Evolutionary conservation across 208 protist species (phyloP).

Genomic region (Leishmania braziliensis): DNA sequence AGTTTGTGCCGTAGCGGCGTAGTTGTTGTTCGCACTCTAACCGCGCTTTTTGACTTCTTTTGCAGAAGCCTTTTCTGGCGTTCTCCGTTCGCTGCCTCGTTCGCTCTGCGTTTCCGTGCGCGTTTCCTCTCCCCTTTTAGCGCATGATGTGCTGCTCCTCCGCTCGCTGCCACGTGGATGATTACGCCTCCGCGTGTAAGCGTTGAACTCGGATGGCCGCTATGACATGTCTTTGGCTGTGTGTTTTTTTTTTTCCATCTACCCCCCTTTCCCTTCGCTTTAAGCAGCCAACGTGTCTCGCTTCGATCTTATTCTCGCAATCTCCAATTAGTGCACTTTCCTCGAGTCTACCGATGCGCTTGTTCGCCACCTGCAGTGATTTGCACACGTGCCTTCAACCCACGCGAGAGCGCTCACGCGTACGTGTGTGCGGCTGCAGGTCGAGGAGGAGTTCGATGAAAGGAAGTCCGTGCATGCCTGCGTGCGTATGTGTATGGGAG

Average conservation of each 20-base stretch:
- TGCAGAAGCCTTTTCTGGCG: no score
- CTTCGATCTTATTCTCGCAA: background rate
- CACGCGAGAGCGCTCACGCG: background rate
- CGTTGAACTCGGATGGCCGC: background rate
- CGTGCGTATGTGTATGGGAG: background rate
- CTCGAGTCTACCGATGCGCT: background rate
- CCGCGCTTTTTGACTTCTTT: background rate
- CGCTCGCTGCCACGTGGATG: background rate
- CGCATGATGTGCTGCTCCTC: background rate
- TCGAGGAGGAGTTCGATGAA: background rate
- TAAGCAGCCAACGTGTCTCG: background rate
- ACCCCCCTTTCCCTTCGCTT: background rate
- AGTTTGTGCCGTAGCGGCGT: constrained; percentile 31
- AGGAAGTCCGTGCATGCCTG: background rate
- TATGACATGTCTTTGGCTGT: background rate
- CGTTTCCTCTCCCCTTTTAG: background rate
- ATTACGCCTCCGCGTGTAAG: background rate
- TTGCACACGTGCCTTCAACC: background rate
- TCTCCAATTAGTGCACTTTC: background rate
- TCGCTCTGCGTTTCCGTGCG: background rate
- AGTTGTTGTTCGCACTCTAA: background rate
- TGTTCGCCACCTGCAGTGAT: background rate
- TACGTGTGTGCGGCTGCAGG: background rate
- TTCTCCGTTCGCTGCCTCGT: background rate
- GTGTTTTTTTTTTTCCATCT: background rate